A percentile compares a stretch with the other conserved stretches of the same genome.
These are phyloP conservation scores for Capsicum chinense DNA, from an alignment of 257 asterid genomes.

Conservation along the genomic window DNA sequence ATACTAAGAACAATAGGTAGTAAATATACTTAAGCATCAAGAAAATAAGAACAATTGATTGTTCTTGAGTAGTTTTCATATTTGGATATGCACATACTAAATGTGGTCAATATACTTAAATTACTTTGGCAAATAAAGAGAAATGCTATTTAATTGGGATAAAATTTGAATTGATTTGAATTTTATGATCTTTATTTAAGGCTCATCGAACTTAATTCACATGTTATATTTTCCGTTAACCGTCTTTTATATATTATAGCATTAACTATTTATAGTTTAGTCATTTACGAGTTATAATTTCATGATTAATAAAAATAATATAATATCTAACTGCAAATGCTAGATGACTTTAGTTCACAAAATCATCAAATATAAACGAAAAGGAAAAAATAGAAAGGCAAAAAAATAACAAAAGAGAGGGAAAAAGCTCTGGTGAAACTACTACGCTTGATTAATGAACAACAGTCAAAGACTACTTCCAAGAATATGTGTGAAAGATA, in stretches of 20 bases:
- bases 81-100: not conserved
- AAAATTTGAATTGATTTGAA: not conserved
- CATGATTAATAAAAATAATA: not conserved
- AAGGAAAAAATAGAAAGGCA: too few relatives aligned
- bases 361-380: too few relatives aligned
- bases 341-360: too few relatives aligned
- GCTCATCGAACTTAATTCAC: not conserved
- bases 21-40: constrained; percentile 7
- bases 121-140: not conserved
- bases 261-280: not conserved
- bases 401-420: too few relatives aligned
- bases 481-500: too few relatives aligned
- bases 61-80: not conserved
- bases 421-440: too few relatives aligned
- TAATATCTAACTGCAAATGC: too few relatives aligned
- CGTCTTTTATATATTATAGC: not conserved
- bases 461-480: too few relatives aligned
- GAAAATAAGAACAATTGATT: not conserved
- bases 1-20: not conserved
- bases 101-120: not conserved
- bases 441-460: too few relatives aligned
- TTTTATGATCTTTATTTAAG: not conserved
- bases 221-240: not conserved
- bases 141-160: not conserved
- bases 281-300: not conserved